Evolutionary conservation across 192 early-diverging fungal genomes (phyloP), one percentile per base, ranked within the genome.

Genomic region (Coemansia sp.): DNA sequence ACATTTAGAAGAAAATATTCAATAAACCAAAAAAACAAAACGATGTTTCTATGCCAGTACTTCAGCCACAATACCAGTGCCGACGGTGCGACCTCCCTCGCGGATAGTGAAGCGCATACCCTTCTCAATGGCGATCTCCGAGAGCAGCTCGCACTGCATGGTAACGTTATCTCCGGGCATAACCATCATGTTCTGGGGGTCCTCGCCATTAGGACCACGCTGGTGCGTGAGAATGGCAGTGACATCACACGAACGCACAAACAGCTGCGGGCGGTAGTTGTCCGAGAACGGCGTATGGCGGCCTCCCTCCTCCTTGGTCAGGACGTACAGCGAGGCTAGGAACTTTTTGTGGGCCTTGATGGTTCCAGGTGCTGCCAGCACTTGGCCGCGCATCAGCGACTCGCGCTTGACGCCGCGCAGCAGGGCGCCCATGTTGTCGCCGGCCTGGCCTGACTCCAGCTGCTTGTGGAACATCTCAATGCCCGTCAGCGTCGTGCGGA

Each of bases 381-480:
- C 96, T 77, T 96, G 94, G 59, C 97, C 97, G 67, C 95, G 93
- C 70, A 90, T 91, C 54, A 99, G 88, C 66, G 95, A 90, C 78
- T 99, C 97, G 72, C 96, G 92, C 90, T 98, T 97, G 37, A 99
- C 87, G 81, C 95, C 95, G 82, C 97, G 95, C 62, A 99, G 87
- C 51, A 98, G 89, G 32, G 94, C 93, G 59, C 97, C 96, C 88
- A 97, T 96, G 87, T 99, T 97, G 82, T 99, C 96, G 80, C 97
- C 96, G 63, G 97, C 94, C 79, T 96, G 92, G 72, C 94, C 97
- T 72, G 89, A 89, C 73, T 97, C 95, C 59, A 99, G 90, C 89
- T 96, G 93, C 87, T 99, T 98, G 89, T 96, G 96, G 94, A 97
- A 97, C 95, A 98, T 98, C 80, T 99, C 97, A 64, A 99, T 90